A percentile compares a stretch with the other conserved stretches of the same genome.
phyloP scores from a whole-genome alignment of 495 filamentous ascomycete species.

The Penicillium salamii region DNA sequence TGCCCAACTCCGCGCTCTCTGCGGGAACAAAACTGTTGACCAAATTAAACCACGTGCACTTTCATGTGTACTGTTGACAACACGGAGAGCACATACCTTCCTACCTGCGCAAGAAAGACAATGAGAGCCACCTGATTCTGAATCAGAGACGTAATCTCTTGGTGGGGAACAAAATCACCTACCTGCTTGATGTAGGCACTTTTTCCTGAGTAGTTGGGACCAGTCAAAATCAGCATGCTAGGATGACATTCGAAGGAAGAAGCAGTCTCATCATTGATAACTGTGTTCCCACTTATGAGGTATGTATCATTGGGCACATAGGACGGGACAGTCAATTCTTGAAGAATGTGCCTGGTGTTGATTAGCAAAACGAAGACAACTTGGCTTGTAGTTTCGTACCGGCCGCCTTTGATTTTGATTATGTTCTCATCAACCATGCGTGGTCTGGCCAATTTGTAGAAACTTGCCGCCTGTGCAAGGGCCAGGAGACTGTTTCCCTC shows the following conservation, averaged over 20 bases:
- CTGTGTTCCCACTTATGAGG: slow-evolving; percentile 58
- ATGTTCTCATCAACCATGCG: slow-evolving; percentile 68
- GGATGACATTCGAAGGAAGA: slow-evolving; percentile 34
- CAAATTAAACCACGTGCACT: background rate
- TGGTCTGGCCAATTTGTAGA: slow-evolving; percentile 70
- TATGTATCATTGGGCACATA: slow-evolving; percentile 82
- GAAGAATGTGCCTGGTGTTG: slow-evolving; percentile 67
- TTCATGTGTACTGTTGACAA: background rate
- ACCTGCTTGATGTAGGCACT: slow-evolving; percentile 93
- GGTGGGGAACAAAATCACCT: background rate
- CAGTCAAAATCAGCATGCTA: slow-evolving; percentile 82
- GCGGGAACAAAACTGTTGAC: slow-evolving; percentile 74
- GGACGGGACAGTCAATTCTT: slow-evolving; percentile 81
- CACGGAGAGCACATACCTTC: slow-evolving; percentile 46
- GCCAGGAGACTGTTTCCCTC: slow-evolving; percentile 64
- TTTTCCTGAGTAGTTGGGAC: slow-evolving; percentile 95
- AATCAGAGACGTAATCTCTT: background rate
- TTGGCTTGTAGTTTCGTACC: slow-evolving; percentile 40
- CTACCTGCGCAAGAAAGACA: slow-evolving; percentile 89
- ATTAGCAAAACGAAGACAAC: slow-evolving; percentile 13
- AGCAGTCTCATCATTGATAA: background rate
- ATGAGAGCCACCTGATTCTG: slow-evolving; percentile 67
- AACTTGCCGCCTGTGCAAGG: slow-evolving; percentile 71
- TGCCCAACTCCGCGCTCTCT: slow-evolving; percentile 69
- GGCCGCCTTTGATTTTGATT: slow-evolving; percentile 75